Evolutionary conservation across 352 stramenopile genomes (phyloP), one percentile per base, ranked within the genome.

Genomic region (Halophytophthora polymorphica): DNA sequence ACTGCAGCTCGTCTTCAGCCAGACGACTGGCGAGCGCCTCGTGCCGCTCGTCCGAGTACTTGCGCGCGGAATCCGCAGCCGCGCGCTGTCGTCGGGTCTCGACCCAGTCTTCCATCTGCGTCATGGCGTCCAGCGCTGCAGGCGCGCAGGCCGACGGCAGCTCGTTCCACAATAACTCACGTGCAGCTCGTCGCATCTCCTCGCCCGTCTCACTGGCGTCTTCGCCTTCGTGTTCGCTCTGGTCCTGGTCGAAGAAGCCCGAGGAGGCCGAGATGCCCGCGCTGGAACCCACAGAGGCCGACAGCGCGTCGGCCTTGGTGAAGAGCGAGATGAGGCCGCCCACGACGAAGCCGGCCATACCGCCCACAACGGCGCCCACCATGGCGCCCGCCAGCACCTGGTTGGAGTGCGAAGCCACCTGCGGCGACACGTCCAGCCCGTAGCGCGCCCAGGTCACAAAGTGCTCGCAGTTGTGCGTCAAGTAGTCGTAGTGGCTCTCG

Each of bases 361-460:
- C 77, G 1, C 68, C 77, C 6, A 88, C 77, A 0, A 74, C 73
- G 11, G 70, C 77, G 11, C 77, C 77, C 13, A 88, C 58, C 55
- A 88, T 66, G 11, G 77, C 77, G 7, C 73, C 73, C 1, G 75
- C 74, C n/a, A 87, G 43, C 35, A 86, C 73, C 41, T 86, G 70
- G 21, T 80, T 82, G 0, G 71, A 63, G 33, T 87, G 77, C 18
- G 73, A 78, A 3, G 52, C 50, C 10, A 78, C 73, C 15, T 90
- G 78, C 22, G 76, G 78, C 29, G 78, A 90, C 42, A 69, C 61
- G 2, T 69, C 67, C 11, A 71, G 52, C 15, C 73, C 73, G 50
- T 90, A 87, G 31, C 76, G 64, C 12, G 73, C 78, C 78, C 73
- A 90, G 40, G 78, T 87, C 37, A 87, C 78, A 62, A 90, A 90